Conservation (phyloP, 2,329 filamentous ascomycete species). For the Beauveria caledonica region DNA sequence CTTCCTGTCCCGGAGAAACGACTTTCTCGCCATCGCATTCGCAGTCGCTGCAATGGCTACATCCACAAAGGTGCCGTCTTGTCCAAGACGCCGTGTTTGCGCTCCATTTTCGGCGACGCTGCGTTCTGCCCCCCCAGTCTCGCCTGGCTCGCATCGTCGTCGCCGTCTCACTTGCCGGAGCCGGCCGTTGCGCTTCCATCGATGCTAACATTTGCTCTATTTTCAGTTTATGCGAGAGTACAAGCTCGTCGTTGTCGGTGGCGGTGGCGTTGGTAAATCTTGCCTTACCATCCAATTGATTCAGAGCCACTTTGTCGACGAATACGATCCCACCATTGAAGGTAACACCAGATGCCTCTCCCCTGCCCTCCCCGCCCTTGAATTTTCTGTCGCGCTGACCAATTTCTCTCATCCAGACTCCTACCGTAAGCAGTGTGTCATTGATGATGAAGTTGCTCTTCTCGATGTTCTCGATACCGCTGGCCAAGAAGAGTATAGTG, state of each 20-base stretch:
- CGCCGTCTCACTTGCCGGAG: too few species aligned
- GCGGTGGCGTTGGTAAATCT: constrained; percentile 97
- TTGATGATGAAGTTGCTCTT: constrained; percentile 95
- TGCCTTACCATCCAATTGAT: constrained; percentile 97
- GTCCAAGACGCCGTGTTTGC: background rate
- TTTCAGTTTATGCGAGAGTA: constrained; percentile 78
- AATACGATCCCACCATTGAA: constrained; percentile 99
- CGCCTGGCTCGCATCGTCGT: too few species aligned
- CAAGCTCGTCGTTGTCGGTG: constrained; percentile 93
- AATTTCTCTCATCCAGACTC: constrained; percentile 60
- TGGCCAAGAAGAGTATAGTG: constrained; percentile 97
- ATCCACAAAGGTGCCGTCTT: constrained; percentile 11
- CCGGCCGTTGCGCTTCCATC: background rate
- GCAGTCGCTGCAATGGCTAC: constrained; percentile 12
- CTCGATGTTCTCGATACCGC: constrained; percentile 98
- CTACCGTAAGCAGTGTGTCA: constrained; percentile 99
- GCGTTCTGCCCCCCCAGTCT: background rate
- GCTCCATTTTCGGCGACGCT: background rate
- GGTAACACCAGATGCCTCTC: constrained; percentile 46
- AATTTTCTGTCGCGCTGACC: background rate
- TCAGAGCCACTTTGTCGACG: constrained; percentile 95
- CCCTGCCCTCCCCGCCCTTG: background rate
- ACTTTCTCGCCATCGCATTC: background rate
- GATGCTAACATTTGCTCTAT: constrained; percentile 3
- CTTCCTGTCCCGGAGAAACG: background rate